Evolutionary conservation across 2,329 filamentous ascomycete genomes (phyloP), one percentile per base, ranked within the genome.

Genomic region (Coniochaeta sp.): DNA sequence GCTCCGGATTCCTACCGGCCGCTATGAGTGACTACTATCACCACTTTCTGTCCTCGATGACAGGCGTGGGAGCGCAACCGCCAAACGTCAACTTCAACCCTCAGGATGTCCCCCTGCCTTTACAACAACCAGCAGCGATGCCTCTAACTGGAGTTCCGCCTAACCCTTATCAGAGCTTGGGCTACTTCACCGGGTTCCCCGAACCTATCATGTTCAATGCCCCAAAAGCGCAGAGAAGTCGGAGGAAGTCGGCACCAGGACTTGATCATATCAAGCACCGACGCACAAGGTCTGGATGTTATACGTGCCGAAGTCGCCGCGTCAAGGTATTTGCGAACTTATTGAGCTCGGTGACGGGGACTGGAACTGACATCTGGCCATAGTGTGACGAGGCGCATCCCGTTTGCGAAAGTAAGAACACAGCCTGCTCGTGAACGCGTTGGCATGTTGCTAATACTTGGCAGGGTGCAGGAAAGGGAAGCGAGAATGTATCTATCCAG

Each of bases 381-480:
- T 50, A 96, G 90, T 99, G 95, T 73, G 95, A 98, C 72, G 95
- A 99, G 75, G 84, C 80, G 24, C 90, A 88, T 67, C 95, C 95
- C 14, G 81, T 90, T 59, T 98, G 95, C 75, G 93, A 97, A 71
- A 80, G 86, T 89, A 77, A 75, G 81, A 67, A 61, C 58, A 59
- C 57, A 7, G 17, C 38, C 6, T 58, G 24, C 1, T 26, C 55
- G 9, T 28, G 34, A 9, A 58, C 54, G 26, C 26, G 4, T 22
- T 22, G 17, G 7, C 8, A 9, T 57, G n/a, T 7, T 24, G 22
- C n/a, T 73, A 63, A 73, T 68, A 59, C 57, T 24, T 57, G 16
- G 47, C 63, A 89, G 92, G 93, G 69, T 99, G 95, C 74, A 89
- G 87, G 67, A 99, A 98, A 75, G 95, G 93, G 57, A 90, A 87